phyloP scores from a whole-genome alignment of 2,329 filamentous ascomycete genomes.

The Venturia carpophila region DNA sequence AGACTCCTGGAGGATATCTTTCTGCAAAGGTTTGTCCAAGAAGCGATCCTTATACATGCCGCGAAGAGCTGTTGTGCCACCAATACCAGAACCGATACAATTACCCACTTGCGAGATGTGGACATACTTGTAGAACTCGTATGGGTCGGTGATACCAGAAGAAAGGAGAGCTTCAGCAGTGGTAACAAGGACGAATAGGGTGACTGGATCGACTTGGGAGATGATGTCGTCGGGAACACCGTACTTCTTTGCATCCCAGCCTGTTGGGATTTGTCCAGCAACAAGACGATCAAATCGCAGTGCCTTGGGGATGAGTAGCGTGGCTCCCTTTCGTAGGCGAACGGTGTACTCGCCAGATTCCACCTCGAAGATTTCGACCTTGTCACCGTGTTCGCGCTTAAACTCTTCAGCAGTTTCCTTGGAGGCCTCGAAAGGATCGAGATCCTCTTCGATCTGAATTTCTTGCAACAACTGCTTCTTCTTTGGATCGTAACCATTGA shows the following conservation, averaged over 20 bases:
- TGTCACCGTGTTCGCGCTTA: slow-evolving; percentile 92
- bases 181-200: slow-evolving; percentile 87
- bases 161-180: slow-evolving; percentile 86
- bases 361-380: slow-evolving; percentile 95
- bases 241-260: slow-evolving; percentile 94
- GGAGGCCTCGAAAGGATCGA: slow-evolving; percentile 93
- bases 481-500: slow-evolving; percentile 93
- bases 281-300: slow-evolving; percentile 95
- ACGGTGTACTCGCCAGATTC: slow-evolving; percentile 93
- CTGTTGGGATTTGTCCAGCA: slow-evolving; percentile 91
- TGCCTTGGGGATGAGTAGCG: slow-evolving; percentile 92
- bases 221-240: slow-evolving; percentile 97
- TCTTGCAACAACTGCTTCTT: slow-evolving; percentile 98
- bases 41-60: slow-evolving; percentile 98
- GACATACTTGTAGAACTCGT: slow-evolving; percentile 99
- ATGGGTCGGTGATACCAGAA: slow-evolving; percentile 94
- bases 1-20: slow-evolving; percentile 97
- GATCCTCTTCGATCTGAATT: slow-evolving; percentile 92
- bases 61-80: slow-evolving; percentile 82
- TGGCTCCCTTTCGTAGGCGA: slow-evolving; percentile 89
- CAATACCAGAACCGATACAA: slow-evolving; percentile 97
- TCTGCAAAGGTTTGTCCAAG: slow-evolving; percentile 94
- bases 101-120: slow-evolving; percentile 97
- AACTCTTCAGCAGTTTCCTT: slow-evolving; percentile 98
- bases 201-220: slow-evolving; percentile 92